A percentile compares a stretch with the other conserved stretches of the same genome.
phyloP scores from a whole-genome alignment of 495 filamentous ascomycete genomes.

The Lasiosphaeris hirsuta region DNA sequence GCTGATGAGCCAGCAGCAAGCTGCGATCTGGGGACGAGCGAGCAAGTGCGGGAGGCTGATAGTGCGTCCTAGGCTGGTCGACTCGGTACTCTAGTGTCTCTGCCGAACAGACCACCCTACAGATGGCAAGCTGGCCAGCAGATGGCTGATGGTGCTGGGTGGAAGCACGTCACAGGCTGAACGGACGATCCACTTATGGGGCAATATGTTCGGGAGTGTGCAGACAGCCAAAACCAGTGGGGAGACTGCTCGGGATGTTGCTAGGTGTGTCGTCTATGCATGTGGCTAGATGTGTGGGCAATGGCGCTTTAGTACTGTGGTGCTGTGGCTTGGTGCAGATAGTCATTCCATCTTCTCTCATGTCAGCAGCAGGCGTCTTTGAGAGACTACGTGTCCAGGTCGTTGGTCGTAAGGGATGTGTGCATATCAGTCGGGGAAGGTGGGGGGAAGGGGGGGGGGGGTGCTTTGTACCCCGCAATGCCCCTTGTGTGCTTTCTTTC shows the following conservation, averaged over 20 bases:
- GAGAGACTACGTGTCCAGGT: no score
- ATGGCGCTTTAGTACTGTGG: no score
- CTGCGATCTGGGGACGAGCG: not conserved
- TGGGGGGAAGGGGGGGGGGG: not conserved
- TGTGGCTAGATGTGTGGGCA: no score
- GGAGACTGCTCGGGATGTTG: no score
- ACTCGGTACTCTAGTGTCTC: no score
- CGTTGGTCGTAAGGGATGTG: no score
- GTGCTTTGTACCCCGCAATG: not conserved
- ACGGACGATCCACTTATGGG: constrained; percentile 1
- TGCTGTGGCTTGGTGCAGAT: no score
- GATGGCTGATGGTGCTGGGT: no score
- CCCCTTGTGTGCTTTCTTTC: not conserved
- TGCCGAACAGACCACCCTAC: not conserved
- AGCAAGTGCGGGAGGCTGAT: not conserved
- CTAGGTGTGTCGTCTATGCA: no score
- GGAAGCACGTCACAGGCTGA: constrained; percentile 4
- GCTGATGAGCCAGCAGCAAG: not conserved
- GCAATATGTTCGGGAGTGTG: not conserved
- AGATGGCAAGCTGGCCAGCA: not conserved
- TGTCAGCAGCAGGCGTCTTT: no score
- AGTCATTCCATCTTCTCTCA: no score
- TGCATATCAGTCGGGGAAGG: not conserved
- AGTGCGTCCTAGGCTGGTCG: not conserved
- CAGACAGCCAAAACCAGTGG: not conserved